These are phyloP conservation scores for Aspergillus heteromorphus DNA, from an alignment of 495 filamentous ascomycete genomes.

Conservation along the genomic window DNA sequence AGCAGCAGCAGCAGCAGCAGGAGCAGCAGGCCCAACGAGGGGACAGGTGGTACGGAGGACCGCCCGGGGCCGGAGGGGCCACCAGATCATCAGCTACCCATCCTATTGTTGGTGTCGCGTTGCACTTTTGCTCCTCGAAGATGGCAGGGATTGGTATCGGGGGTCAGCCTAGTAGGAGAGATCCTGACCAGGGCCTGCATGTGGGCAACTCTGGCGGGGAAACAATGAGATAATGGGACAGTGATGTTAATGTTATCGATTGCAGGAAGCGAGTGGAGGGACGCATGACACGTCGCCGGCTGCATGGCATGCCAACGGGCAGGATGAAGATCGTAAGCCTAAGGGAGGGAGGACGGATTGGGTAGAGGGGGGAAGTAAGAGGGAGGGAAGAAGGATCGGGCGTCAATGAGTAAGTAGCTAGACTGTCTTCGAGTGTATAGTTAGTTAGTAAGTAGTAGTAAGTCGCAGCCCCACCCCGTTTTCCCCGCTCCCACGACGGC, in stretches of 20 bases:
- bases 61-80: background rate
- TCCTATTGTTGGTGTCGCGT: no score
- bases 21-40: no score
- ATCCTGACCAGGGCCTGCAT: background rate
- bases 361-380: background rate
- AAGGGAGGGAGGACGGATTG: background rate
- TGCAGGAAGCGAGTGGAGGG: background rate
- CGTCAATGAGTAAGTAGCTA: no score
- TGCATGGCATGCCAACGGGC: slow-evolving; percentile 8
- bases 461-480: slow-evolving; percentile 5
- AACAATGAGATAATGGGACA: background rate
- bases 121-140: no score
- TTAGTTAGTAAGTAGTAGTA: no score
- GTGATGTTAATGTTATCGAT: background rate
- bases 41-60: no score
- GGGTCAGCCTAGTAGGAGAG: no score
- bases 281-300: slow-evolving; percentile 16
- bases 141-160: no score
- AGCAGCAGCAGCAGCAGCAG: no score
- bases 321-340: slow-evolving; percentile 5
- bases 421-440: no score
- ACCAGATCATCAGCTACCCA: no score
- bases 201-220: background rate
- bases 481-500: slow-evolving; percentile 19
- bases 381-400: background rate